Conservation (phyloP, 306 rosid genomes). For the Cucurbita moschata region DNA sequence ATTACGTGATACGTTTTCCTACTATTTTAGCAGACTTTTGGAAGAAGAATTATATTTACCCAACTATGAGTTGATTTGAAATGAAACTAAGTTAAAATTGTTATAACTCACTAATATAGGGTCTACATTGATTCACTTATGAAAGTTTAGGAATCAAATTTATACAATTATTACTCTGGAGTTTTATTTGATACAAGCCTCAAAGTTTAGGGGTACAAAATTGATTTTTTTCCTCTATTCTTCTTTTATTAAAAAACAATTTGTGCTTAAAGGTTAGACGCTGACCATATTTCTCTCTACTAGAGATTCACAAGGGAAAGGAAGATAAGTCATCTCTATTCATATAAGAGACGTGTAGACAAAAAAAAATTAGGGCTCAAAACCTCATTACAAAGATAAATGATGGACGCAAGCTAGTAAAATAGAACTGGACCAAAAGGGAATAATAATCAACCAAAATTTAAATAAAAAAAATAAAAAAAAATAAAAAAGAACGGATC, state of each 20-base stretch:
- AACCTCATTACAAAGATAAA: neutral
- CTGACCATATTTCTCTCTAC: neutral
- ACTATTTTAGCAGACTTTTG: neutral
- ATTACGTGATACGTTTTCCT: neutral
- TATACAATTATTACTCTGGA: neutral
- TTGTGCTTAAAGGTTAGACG: neutral
- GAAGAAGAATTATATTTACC: neutral
- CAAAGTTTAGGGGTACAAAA: neutral
- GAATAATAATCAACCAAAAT: neutral
- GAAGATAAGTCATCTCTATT: neutral
- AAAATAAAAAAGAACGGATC: neutral
- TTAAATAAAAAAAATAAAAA: neutral
- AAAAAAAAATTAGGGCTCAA: neutral
- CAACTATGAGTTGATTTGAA: neutral
- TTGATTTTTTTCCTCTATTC: neutral
- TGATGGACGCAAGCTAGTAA: neutral
- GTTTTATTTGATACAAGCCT: neutral
- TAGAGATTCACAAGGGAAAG: neutral
- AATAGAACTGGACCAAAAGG: neutral
- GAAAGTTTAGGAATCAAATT: neutral
- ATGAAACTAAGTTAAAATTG: neutral
- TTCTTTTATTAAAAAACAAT: neutral
- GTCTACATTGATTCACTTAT: neutral
- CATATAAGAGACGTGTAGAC: neutral
- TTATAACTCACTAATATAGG: neutral